phyloP scores from a whole-genome alignment of 495 filamentous ascomycete species.

The Aspergillus sclerotiicarbonarius region DNA sequence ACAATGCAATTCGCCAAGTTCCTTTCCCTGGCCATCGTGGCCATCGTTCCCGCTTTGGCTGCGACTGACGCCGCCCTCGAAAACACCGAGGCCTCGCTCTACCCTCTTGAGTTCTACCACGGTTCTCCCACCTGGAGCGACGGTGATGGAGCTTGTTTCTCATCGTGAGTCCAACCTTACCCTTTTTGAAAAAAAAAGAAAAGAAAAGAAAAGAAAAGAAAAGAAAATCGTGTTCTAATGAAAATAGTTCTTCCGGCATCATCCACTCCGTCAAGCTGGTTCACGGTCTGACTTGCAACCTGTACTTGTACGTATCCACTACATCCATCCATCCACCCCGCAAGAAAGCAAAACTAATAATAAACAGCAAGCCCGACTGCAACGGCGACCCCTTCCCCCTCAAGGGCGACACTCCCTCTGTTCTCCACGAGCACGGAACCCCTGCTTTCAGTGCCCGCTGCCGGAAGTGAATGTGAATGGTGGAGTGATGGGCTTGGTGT shows the following conservation, averaged over 20 bases:
- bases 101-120: not conserved
- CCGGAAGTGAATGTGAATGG: not conserved
- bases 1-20: not conserved
- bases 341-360: too few species aligned
- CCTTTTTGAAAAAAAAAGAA: too few species aligned
- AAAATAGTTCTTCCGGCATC: not conserved
- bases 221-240: too few species aligned
- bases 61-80: too few species aligned
- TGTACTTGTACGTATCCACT: not conserved
- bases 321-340: not conserved
- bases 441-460: not conserved
- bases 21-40: not conserved
- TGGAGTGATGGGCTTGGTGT: not conserved
- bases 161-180: not conserved
- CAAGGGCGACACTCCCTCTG: not conserved
- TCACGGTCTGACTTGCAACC: not conserved
- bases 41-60: not conserved
- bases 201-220: too few species aligned
- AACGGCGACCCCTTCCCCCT: not conserved
- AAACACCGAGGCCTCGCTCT: not conserved
- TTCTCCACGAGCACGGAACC: not conserved
- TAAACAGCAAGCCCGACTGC: not conserved
- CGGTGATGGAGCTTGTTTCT: not conserved
- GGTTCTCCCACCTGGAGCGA: not conserved
- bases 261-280: conserved; percentile 3